Evolutionary conservation across 768 basidiomycete species (phyloP), one percentile per base, ranked within the genome.

Genomic region (Agrocybe praecox): DNA sequence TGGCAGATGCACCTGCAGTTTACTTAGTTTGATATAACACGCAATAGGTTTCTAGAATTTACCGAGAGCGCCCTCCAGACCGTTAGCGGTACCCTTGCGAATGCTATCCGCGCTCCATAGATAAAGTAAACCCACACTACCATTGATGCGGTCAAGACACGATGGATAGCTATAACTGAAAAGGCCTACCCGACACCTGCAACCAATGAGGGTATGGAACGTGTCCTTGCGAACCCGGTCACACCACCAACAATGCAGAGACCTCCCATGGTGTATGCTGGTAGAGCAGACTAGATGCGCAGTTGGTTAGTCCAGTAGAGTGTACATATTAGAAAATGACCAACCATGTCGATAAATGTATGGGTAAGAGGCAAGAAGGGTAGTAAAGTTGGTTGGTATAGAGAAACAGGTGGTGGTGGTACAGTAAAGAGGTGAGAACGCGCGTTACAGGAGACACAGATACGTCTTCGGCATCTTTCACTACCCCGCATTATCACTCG

Each of bases 51-150:
- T 44, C 29, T 11, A 29, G 24, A n/a, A 64, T 81, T 66, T 67
- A 87, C 92, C 92, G 14, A 93, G 77, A 36, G 92, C 92, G 26
- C 79, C 84, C 67, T 94, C 89, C 52, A 92, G 72, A n/a, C 92
- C 90, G 60, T 89, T 86, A 2, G 82, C 66, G 12, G 84, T 81
- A 34, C 90, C 88, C 66, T 82, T 90, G 58, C 86, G 85, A 61
- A 94, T 89, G 66, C 77, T 79, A 58, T 90, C 82, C 34, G 87
- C 92, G 54, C 90, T 88, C 83, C 86, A 93, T 22, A 92, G 77
- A 71, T 90, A 94, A 47, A 92, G 77, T 17, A 83, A 74, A 57
- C 92, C 92, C 46, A 94, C 90, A 63, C 90, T 92, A 0, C 29
- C n/a, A 45, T 44, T 36, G 46, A 9, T 21, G 21, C 24, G 22